Evolutionary conservation across 2,329 filamentous ascomycete species (phyloP).

Genomic region (Cercospora janseana): DNA sequence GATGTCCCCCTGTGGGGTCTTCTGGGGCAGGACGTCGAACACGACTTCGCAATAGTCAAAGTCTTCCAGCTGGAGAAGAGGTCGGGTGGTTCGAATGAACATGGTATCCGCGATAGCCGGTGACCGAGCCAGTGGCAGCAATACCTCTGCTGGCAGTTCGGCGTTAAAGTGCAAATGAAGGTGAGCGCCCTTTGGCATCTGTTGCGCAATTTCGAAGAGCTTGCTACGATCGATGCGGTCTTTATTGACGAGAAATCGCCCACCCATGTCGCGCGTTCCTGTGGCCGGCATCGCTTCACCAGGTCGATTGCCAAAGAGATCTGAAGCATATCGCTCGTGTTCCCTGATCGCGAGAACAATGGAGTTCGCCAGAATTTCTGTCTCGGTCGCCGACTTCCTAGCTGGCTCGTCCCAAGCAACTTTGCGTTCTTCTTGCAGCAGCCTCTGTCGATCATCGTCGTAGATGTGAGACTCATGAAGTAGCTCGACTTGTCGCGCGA

Average conservation of each 20-base stretch:
- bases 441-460: conserved; percentile 24
- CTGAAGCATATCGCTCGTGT: conserved; percentile 40
- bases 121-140: conserved; percentile 55
- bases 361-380: conserved; percentile 35
- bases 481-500: conserved; percentile 7
- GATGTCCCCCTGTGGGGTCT: conserved; percentile 40
- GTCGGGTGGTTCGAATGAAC: conserved; percentile 64
- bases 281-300: conserved; percentile 43
- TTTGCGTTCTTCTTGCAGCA: conserved; percentile 37
- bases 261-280: conserved; percentile 47
- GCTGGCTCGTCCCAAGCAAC: conserved; percentile 41
- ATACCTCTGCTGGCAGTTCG: conserved; percentile 60
- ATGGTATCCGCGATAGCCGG: conserved; percentile 55
- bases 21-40: conserved; percentile 52
- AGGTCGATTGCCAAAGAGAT: conserved; percentile 44
- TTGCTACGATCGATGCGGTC: conserved; percentile 51
- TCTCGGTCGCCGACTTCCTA: conserved; percentile 26
- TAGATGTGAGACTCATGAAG: conserved; percentile 26
- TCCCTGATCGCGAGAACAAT: conserved; percentile 45
- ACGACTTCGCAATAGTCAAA: conserved; percentile 60
- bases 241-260: conserved; percentile 48
- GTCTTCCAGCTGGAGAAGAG: conserved; percentile 45
- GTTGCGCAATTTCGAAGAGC: conserved; percentile 56
- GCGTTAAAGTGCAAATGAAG: conserved; percentile 77
- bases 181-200: conserved; percentile 69